Evolutionary conservation across 805 yeast genomes (phyloP).

Genomic region (Monosporozyma servazzii): DNA sequence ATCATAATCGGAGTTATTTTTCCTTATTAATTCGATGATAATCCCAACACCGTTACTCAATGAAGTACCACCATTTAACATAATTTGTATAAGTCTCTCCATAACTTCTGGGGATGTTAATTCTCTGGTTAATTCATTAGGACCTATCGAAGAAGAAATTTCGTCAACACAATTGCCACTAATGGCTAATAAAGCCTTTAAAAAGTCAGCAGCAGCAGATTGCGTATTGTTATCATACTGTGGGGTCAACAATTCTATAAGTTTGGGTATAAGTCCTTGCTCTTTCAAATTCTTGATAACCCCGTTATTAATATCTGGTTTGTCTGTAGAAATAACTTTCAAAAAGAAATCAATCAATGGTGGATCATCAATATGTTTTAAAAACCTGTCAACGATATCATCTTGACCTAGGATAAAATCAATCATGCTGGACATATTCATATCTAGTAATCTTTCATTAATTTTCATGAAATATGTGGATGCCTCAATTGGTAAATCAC

Average conservation of each 20-base stretch:
- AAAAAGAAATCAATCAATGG: constrained; percentile 88
- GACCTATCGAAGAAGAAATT: constrained; percentile 86
- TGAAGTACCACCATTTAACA: constrained; percentile 79
- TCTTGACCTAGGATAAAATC: constrained; percentile 60
- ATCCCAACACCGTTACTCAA: constrained; percentile 92
- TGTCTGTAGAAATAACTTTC: constrained; percentile 86
- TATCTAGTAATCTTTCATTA: constrained; percentile 80
- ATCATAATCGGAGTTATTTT: constrained; percentile 94
- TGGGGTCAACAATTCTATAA: constrained; percentile 65
- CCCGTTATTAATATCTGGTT: constrained; percentile 82
- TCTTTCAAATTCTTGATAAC: constrained; percentile 65
- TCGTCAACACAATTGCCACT: constrained; percentile 88
- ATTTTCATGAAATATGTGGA: constrained; percentile 88
- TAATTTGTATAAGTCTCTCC: constrained; percentile 57
- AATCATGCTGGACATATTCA: constrained; percentile 74
- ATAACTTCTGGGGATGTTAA: constrained; percentile 70
- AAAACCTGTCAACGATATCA: constrained; percentile 66
- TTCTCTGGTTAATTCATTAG: constrained; percentile 87
- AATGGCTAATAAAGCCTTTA: constrained; percentile 87
- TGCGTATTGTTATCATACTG: constrained; percentile 62
- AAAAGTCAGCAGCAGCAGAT: constrained; percentile 89
- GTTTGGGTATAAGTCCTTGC: constrained; percentile 63
- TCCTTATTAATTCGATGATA: constrained; percentile 85
- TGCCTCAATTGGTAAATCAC: constrained; percentile 61
- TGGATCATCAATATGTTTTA: constrained; percentile 84